Evolutionary conservation across 2,329 filamentous ascomycete genomes (phyloP).

Genomic region (Curvularia spicifera): DNA sequence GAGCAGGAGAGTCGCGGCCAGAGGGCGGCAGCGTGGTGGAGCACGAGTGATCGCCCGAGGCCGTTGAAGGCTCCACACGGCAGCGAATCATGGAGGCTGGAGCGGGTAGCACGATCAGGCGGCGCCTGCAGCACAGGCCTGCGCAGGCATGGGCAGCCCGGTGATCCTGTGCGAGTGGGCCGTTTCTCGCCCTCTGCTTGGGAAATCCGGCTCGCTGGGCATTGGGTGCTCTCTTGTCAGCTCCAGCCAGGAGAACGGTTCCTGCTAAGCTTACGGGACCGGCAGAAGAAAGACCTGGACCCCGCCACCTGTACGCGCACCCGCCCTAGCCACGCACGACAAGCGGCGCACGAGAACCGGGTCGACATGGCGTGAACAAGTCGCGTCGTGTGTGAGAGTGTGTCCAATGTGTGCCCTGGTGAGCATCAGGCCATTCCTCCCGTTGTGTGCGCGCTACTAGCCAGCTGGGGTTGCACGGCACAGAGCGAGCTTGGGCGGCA

Average conservation of each 20-base stretch:
- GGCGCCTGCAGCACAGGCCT: background rate
- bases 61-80: slow-evolving; percentile 6
- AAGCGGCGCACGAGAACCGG: background rate
- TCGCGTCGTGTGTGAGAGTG: background rate
- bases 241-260: slow-evolving; percentile 10
- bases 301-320: too few species aligned
- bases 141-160: slow-evolving; percentile 16
- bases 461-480: slow-evolving; percentile 28
- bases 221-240: slow-evolving; percentile 21
- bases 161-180: slow-evolving; percentile 18
- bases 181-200: slow-evolving; percentile 17
- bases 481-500: slow-evolving; percentile 6
- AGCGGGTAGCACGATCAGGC: background rate
- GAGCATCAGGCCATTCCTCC: slow-evolving; percentile 29
- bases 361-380: background rate
- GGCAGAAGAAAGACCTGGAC: background rate
- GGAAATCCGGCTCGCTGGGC: slow-evolving; percentile 22
- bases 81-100: too few species aligned
- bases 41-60: slow-evolving; percentile 17
- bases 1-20: background rate
- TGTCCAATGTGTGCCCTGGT: background rate
- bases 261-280: slow-evolving; percentile 4
- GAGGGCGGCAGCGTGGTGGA: slow-evolving; percentile 6
- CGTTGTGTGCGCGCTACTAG: slow-evolving; percentile 20
- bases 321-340: too few species aligned